Evolutionary conservation across 2,329 filamentous ascomycete species (phyloP), one percentile per base, ranked within the genome.

Genomic region (Bimuria novae-zelandiae): DNA sequence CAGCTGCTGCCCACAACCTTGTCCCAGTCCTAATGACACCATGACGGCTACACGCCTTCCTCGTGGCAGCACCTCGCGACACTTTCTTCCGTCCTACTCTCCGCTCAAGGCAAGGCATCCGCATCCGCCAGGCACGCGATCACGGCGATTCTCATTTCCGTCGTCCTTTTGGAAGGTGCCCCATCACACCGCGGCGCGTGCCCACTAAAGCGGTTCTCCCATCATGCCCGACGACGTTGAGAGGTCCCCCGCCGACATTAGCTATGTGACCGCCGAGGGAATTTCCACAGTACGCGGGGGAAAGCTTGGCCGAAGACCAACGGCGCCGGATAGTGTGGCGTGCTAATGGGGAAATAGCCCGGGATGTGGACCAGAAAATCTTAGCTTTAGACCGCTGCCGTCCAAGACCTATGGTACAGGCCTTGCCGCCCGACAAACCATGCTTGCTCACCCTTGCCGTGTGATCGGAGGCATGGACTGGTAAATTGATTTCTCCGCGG

Each of bases 41-140:
- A 39, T 37, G 33, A 16, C 33, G n/a, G 7, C 23, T 46, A 25
- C 4, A n/a, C 23, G n/a, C 16, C 22, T 10, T 21, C 33, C 44
- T 39, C 33, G 44, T 47, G 44, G 30, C 30, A 29, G 21, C 22
- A 30, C 16, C 33, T 37, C 44, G 33, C 33, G 44, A 47, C 44
- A 23, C 25, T 25, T 21, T 19, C 12, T 14, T 44, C 17, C 27
- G 21, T 33, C 22, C 33, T n/a, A 25, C 3, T 17, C 6, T 33
- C 30, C 43, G 27, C 32, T 35, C 22, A 16, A 21, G 33, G 44
- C 22, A 47, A 47, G 14, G 11, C 23, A 29, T 12, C 44, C 44
- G 44, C 44, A 37, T n/a, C 22, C 44, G 33, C 44, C 33, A 29
- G 33, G 44, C 44, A 47, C 44, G 44, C 23, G 44, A 23, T 16